Evolutionary conservation across 352 stramenopile species (phyloP).

Genomic region (Phytophthora palmivora): DNA sequence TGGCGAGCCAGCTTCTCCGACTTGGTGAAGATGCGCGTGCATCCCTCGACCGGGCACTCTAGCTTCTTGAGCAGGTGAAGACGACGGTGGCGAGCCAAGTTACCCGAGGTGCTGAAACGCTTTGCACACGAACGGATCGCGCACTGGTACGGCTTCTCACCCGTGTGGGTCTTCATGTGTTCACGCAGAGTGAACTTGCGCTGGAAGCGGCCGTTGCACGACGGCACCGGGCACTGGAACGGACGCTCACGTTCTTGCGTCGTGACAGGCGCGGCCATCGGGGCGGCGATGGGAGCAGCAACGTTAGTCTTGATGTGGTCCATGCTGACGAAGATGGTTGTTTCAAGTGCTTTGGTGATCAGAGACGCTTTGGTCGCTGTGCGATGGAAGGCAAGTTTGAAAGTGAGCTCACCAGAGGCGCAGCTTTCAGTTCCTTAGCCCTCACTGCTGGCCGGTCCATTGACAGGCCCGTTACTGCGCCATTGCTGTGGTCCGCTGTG

Average conservation of each 20-base stretch:
- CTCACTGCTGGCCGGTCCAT: conserved; percentile 29
- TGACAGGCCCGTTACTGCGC: conserved; percentile 28
- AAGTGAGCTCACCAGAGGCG: conserved; percentile 47
- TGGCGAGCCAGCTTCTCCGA: conserved; percentile 60
- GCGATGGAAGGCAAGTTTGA: conserved; percentile 48
- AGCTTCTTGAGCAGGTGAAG: conserved; percentile 61
- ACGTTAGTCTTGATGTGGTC: conserved; percentile 26
- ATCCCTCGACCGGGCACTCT: conserved; percentile 55
- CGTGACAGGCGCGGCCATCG: background rate
- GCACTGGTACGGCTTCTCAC: conserved; percentile 76
- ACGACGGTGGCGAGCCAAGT: conserved; percentile 60
- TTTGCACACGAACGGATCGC: conserved; percentile 59
- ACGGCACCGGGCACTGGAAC: conserved; percentile 49
- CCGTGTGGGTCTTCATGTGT: conserved; percentile 85
- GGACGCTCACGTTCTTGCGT: conserved; percentile 42
- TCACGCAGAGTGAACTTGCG: conserved; percentile 80
- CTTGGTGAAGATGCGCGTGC: conserved; percentile 61
- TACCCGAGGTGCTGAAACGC: conserved; percentile 72
- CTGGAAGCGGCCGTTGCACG: conserved; percentile 61
- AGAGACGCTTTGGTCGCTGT: conserved; percentile 34
- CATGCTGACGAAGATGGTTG: conserved; percentile 28
- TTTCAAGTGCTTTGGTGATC: conserved; percentile 33
- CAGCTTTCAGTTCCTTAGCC: conserved; percentile 33
- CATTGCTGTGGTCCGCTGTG: conserved; percentile 40
- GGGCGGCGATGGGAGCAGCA: conserved; percentile 5